Evolutionary conservation across 1,284 basidiomycete genomes (phyloP).

Genomic region (Puccinia coronata): DNA sequence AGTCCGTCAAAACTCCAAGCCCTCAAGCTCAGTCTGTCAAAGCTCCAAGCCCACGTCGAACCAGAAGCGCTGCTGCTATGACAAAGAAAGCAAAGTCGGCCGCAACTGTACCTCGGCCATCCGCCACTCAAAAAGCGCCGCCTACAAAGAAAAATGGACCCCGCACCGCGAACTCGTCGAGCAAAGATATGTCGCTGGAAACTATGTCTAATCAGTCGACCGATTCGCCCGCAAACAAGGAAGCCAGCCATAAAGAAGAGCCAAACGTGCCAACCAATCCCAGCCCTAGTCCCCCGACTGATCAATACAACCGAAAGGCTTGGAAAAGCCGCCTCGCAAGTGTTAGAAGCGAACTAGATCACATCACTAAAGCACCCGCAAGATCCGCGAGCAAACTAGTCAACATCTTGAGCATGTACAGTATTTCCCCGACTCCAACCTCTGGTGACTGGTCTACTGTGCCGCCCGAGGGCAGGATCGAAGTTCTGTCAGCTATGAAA

Average conservation of each 20-base stretch:
- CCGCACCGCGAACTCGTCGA: not conserved
- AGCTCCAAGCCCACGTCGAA: slow-evolving; percentile 14
- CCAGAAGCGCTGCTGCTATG: slow-evolving; percentile 17
- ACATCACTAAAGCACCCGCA: slow-evolving; percentile 37
- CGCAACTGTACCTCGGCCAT: not conserved
- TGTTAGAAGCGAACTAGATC: slow-evolving; percentile 42
- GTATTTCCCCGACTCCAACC: slow-evolving; percentile 26
- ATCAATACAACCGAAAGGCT: slow-evolving; percentile 47
- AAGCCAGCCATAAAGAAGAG: not conserved
- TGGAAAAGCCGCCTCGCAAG: slow-evolving; percentile 46
- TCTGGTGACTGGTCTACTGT: slow-evolving; percentile 50
- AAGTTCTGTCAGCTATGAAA: slow-evolving; percentile 44
- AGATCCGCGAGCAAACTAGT: slow-evolving; percentile 37
- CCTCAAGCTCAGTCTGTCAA: not conserved
- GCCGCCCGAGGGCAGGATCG: slow-evolving; percentile 42
- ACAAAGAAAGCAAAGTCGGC: not conserved
- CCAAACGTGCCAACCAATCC: not conserved
- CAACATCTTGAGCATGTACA: slow-evolving; percentile 45
- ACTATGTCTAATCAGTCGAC: not conserved
- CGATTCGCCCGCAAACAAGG: slow-evolving; percentile 7
- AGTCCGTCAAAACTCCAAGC: not conserved
- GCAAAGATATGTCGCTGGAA: not conserved
- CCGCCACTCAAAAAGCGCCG: not conserved
- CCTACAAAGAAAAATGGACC: not conserved
- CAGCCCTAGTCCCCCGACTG: not conserved